phyloP scores from a whole-genome alignment of 345 rosid genomes.

The Hevea brasiliensis region DNA sequence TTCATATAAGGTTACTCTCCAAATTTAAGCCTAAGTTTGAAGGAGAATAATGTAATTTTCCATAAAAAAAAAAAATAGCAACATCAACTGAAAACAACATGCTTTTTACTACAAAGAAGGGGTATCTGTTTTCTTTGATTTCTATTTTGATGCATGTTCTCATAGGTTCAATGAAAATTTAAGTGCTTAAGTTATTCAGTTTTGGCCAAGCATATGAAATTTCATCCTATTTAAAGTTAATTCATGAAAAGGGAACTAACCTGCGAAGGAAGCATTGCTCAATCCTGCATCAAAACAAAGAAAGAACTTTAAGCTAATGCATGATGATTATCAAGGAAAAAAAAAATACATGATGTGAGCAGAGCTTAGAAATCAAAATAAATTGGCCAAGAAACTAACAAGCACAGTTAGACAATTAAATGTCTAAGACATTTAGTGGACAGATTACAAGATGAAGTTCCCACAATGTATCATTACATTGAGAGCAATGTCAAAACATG shows the following conservation, averaged over 20 bases:
- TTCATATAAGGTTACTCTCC: no score
- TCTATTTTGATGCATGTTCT: neutral
- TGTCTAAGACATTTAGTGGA: neutral
- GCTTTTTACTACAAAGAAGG: neutral
- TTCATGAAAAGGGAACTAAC: constrained; percentile 40
- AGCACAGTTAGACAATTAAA: no score
- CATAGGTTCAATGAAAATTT: neutral
- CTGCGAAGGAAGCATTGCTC: constrained; percentile 60
- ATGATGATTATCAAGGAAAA: neutral
- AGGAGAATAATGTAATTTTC: neutral
- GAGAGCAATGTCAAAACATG: neutral
- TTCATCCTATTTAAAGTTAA: neutral
- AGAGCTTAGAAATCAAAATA: neutral
- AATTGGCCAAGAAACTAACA: neutral
- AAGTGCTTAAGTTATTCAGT: neutral
- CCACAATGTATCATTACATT: neutral
- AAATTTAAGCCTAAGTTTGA: neutral
- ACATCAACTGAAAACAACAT: constrained; percentile 5
- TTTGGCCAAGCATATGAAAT: neutral
- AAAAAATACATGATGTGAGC: neutral
- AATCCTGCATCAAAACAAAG: constrained; percentile 49
- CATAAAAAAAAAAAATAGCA: neutral
- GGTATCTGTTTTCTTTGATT: neutral
- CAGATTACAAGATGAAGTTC: constrained; percentile 4
- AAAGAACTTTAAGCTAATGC: constrained; percentile 1